A percentile compares a stretch with the other conserved stretches of the same genome.
Conservation (phyloP, 306 rosid genomes). For the Fragaria nilgerrensis region DNA sequence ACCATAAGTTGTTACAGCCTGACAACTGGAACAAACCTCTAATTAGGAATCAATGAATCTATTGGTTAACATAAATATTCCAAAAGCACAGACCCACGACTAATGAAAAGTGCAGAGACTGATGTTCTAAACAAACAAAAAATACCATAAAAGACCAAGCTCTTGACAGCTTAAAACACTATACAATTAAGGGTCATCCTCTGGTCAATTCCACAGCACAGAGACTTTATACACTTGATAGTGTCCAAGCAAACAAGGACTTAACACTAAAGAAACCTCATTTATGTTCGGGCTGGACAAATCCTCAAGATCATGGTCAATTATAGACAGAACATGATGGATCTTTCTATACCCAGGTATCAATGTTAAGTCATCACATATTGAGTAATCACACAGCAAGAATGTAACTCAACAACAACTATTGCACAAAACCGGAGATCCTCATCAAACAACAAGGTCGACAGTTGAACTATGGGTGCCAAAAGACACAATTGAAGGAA, state of each 20-base stretch:
- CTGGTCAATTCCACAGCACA: not conserved
- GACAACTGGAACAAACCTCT: slow-evolving; percentile 9
- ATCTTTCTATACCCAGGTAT: not conserved
- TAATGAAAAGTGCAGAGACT: not conserved
- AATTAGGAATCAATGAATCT: not conserved
- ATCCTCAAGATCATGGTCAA: slow-evolving; percentile 1
- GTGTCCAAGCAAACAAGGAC: not conserved
- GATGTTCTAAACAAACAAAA: not conserved
- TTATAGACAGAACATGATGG: not conserved
- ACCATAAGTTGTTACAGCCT: not conserved
- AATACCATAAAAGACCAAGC: not conserved
- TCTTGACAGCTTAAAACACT: not conserved
- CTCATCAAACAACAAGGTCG: not conserved
- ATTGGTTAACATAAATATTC: not conserved
- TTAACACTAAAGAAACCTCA: not conserved
- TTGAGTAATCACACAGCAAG: not conserved
- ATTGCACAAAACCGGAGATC: not conserved
- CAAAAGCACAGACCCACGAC: too few relatives aligned
- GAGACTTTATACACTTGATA: not conserved
- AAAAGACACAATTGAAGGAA: not conserved
- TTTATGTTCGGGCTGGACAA: not conserved
- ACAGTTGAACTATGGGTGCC: not conserved
- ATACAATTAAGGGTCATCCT: not conserved
- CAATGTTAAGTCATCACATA: not conserved
- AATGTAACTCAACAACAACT: not conserved